Base-by-base conservation (phyloP, 2,329 filamentous ascomycete genomes). In the Botrytis sinoallii region DNA sequence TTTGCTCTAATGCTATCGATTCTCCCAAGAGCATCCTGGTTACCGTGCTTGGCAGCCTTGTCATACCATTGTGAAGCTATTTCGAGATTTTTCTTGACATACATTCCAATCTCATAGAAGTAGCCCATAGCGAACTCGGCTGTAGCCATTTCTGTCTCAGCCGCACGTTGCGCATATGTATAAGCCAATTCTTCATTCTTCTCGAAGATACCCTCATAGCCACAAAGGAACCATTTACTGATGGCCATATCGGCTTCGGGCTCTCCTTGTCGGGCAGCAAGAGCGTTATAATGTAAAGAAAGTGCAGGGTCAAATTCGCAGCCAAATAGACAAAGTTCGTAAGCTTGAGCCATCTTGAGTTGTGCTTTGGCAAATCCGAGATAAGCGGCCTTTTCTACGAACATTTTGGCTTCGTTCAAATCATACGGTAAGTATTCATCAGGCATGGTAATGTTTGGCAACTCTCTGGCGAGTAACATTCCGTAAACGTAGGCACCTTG, bases 141-240 rank as follows among this genome's bases (percentile, higher is more conserved):
- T 0, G 95, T 98, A 0, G 94, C 88, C 67, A 98, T 87, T 72
- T 94, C 94, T 57, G 90, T 89, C 69, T 89, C 86, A 14, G 96
- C 95, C 18, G 96, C 96, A 77, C 95, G 89, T 78, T 95, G 90
- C 1, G 96, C 96, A 80, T 97, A 98, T 70, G 90, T 92, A 83
- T 93, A 99, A 10, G 96, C 95, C 67, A 98, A 85, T 81, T 95
- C 92, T 83, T 99, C 96, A 79, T 98, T 98, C 86, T 98, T 98
- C 75, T 93, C 89, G 80, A 99, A 98, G 10, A 97, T 87, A 35
- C 92, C 92, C 77, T 98, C 95, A 77, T 96, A 95, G 4, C 96
- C 96, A 80, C 97, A 98, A 42, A 99, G 87, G 81, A 98, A 99
- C 96, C 96, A 99, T 83, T 97, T 96, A 83, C 95, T 98, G 75